Evolutionary conservation across 306 rosid species (phyloP).

Genomic region (Adenanthera pavonina): DNA sequence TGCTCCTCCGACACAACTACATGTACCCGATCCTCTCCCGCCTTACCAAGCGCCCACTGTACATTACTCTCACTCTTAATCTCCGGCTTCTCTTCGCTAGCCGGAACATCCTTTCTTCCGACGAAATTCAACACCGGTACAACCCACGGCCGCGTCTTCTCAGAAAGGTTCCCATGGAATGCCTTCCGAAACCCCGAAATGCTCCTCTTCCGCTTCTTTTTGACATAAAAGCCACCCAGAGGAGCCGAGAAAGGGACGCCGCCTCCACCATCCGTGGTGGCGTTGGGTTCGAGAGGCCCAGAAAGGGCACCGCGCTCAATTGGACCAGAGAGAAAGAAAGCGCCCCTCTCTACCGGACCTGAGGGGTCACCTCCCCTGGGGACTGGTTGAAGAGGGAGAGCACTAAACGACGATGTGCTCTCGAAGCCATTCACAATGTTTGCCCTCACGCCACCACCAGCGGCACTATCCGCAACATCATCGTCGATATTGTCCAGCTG

Average conservation of each 20-base stretch:
- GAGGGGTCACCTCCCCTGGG: conserved; percentile 60
- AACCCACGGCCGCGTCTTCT: conserved; percentile 90
- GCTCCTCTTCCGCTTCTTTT: conserved; percentile 69
- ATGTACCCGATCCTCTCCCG: conserved; percentile 94
- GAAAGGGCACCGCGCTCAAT: conserved; percentile 86
- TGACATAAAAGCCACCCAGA: conserved; percentile 61
- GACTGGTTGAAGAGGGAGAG: conserved; percentile 80
- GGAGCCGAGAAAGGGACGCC: conserved; percentile 85
- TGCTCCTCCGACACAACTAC: conserved; percentile 91
- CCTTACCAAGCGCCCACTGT: conserved; percentile 94
- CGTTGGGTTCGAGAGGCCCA: conserved; percentile 73
- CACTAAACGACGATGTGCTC: conserved; percentile 74
- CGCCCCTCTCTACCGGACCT: conserved; percentile 74
- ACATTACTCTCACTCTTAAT: conserved; percentile 55
- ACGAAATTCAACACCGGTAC: conserved; percentile 79
- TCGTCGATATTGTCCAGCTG: conserved; percentile 58
- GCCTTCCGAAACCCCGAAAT: conserved; percentile 73
- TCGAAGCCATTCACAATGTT: conserved; percentile 71
- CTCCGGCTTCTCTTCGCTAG: conserved; percentile 56
- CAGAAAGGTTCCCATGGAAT: conserved; percentile 67
- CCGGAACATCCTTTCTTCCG: conserved; percentile 60
- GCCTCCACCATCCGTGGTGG: conserved; percentile 38
- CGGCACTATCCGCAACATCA: conserved; percentile 57
- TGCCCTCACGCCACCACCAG: conserved; percentile 51
- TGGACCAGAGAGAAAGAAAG: conserved; percentile 88